Base-by-base conservation (phyloP, 2,329 filamentous ascomycete species). In the Aspergillus fischeri region DNA sequence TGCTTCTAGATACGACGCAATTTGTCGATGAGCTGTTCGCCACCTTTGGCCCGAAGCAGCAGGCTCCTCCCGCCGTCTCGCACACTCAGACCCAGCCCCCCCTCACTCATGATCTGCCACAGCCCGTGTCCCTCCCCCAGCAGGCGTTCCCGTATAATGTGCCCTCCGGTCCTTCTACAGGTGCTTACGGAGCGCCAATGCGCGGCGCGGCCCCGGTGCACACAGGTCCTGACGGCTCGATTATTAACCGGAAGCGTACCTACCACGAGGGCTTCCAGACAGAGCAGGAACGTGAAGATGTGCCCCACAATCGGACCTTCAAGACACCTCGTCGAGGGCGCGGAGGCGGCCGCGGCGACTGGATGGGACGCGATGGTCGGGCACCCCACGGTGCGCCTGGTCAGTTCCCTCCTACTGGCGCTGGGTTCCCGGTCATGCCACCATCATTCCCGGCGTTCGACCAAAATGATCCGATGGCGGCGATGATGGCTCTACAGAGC, bases 11-110 rank as follows among this genome's bases (percentile, higher is more conserved):
- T 60, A 81, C 82, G 0, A 68, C 70, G 3, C 57, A 70, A 3
- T 85, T 86, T 58, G 83, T 86, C 10, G 76, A 84, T 57, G 81
- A 85, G 55, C 75, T 85, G 47, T 80, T 86, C 60, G 60, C 70
- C 21, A 79, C 77, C 4, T 79, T 85, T 58, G 75, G 75, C 51
- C 75, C 73, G 17, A 82, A 80, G 59, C 73, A 76, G 41, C 60
- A 66, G 35, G 58, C 73, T 24, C 63, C 66, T 44, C 51, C 70
- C 27, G 57, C 62, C 51, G 52, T 63, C 29, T 50, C 67, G 35
- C 63, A 61, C 53, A 60, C 63, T 52, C 68, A 61, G 54, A 62
- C 49, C 20, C 68, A 65, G 38, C 38, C 60, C 27, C 70, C 67
- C 41, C 58, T 51, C 44, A 58, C 60, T 9, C 63, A 64, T 59